These are phyloP conservation scores for Priceomyces castillae DNA, from an alignment of 805 yeast species.

Conservation along the genomic window DNA sequence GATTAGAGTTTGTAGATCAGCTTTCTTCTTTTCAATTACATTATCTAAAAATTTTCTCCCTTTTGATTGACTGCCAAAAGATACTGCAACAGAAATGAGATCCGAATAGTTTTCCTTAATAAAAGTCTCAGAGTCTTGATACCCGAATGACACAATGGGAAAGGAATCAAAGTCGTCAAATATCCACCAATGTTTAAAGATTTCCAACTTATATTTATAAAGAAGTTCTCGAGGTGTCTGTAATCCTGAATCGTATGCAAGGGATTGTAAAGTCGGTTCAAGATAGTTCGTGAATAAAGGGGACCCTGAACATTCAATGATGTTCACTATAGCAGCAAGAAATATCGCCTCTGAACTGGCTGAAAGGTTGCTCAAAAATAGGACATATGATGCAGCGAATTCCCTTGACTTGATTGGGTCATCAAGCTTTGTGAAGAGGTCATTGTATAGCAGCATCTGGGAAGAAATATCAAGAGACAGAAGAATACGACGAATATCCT, in stretches of 20 bases:
- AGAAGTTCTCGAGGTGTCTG: constrained; percentile 21
- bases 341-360: constrained; percentile 27
- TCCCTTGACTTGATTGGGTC: constrained; percentile 40
- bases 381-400: constrained; percentile 34
- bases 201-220: constrained; percentile 26
- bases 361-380: constrained; percentile 33
- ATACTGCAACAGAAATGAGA: constrained; percentile 36
- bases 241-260: constrained; percentile 18
- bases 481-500: constrained; percentile 12
- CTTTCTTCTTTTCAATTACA: constrained; percentile 10
- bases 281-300: constrained; percentile 30
- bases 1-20: constrained; percentile 18
- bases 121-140: constrained; percentile 26
- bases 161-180: constrained; percentile 31
- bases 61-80: constrained; percentile 13
- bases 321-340: constrained; percentile 35
- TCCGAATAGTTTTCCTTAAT: constrained; percentile 30
- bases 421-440: constrained; percentile 25
- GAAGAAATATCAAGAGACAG: constrained; percentile 4
- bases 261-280: constrained; percentile 18
- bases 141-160: constrained; percentile 43
- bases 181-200: constrained; percentile 46
- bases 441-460: constrained; percentile 28
- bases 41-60: constrained; percentile 6
- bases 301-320: constrained; percentile 40